A percentile compares a stretch with the other conserved stretches of the same genome.
phyloP scores from a whole-genome alignment of 2,329 filamentous ascomycete genomes.

The Epichloe festucae region DNA sequence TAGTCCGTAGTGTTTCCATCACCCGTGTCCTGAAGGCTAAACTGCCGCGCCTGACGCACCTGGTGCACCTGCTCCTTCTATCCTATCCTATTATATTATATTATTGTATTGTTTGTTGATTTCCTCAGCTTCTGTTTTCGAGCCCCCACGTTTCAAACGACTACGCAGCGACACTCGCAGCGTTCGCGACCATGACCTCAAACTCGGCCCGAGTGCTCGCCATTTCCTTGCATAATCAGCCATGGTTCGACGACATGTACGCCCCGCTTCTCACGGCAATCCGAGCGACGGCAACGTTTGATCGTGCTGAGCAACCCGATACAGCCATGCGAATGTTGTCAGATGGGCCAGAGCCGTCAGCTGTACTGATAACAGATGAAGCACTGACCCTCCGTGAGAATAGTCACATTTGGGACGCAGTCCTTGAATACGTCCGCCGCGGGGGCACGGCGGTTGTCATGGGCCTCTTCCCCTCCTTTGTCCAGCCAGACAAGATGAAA shows the following conservation, averaged over 20 bases:
- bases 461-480: too few species aligned
- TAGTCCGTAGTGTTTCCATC: too few species aligned
- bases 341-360: constrained; percentile 1
- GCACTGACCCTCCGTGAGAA: constrained; percentile 4
- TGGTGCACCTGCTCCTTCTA: too few species aligned
- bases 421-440: constrained; percentile 8
- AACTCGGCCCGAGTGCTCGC: neutral
- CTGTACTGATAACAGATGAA: constrained; percentile 9
- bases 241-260: constrained; percentile 8
- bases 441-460: neutral
- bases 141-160: too few species aligned
- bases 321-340: constrained; percentile 5
- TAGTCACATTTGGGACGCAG: constrained; percentile 7
- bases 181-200: neutral
- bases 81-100: too few species aligned
- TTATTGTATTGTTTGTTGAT: too few species aligned
- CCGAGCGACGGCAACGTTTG: constrained; percentile 1
- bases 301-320: neutral
- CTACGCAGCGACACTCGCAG: too few species aligned
- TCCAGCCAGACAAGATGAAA: too few species aligned
- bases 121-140: too few species aligned
- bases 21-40: too few species aligned
- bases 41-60: too few species aligned
- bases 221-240: constrained; percentile 5
- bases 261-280: constrained; percentile 4